Conservation (phyloP, 345 rosid species). For the Gossypium raimondii region DNA sequence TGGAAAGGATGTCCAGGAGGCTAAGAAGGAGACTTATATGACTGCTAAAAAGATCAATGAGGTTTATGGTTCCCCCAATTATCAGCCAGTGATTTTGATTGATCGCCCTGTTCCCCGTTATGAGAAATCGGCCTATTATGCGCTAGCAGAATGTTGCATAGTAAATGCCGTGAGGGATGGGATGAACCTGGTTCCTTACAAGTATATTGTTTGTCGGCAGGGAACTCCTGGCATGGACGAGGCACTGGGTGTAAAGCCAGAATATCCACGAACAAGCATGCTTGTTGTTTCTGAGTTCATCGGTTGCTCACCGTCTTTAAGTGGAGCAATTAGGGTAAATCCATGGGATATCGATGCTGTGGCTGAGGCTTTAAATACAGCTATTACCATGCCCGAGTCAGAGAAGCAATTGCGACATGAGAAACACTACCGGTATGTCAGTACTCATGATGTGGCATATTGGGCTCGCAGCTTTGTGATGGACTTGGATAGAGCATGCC, state of each 20-base stretch:
- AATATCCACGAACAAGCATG: conserved; percentile 24
- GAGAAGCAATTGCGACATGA: conserved; percentile 39
- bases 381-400: conserved; percentile 21
- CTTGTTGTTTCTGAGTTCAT: conserved; percentile 40
- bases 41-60: conserved; percentile 51
- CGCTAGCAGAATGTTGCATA: conserved; percentile 60
- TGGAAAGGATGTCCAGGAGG: conserved; percentile 65
- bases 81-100: conserved; percentile 51
- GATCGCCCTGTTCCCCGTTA: conserved; percentile 57
- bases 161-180: conserved; percentile 43
- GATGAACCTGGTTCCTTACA: conserved; percentile 37
- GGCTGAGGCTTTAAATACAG: conserved; percentile 34
- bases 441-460: conserved; percentile 39
- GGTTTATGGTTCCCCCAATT: conserved; percentile 42
- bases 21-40: conserved; percentile 46
- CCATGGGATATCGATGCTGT: conserved; percentile 41
- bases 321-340: conserved; percentile 38
- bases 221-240: conserved; percentile 31
- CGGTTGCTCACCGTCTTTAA: conserved; percentile 40
- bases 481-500: conserved; percentile 36
- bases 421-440: conserved; percentile 36
- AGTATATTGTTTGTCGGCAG: conserved; percentile 34
- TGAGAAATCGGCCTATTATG: conserved; percentile 66
- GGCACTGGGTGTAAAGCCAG: conserved; percentile 25
- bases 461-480: conserved; percentile 38